A percentile compares a stretch with the other conserved stretches of the same genome.
These are phyloP conservation scores for Trichopus zeylanicus DNA, from an alignment of 116 monocot species.

Conservation along the genomic window DNA sequence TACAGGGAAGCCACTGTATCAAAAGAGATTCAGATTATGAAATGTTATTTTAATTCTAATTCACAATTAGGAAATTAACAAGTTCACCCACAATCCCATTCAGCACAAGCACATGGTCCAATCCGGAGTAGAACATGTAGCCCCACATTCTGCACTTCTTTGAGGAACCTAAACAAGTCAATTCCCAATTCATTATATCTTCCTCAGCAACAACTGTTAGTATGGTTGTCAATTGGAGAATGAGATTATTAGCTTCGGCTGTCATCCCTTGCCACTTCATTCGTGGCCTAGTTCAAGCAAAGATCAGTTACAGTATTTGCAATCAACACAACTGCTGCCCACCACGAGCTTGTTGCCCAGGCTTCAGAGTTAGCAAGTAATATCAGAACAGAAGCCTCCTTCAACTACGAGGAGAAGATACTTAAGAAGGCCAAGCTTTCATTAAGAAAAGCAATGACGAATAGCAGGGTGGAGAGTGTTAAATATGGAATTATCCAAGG, in stretches of 20 bases:
- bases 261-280: constrained; percentile 42
- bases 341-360: constrained; percentile 17
- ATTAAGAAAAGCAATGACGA: constrained; percentile 17
- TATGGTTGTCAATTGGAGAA: constrained; percentile 29
- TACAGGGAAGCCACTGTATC: constrained; percentile 43
- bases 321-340: constrained; percentile 10
- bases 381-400: constrained; percentile 33
- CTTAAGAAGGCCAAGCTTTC: constrained; percentile 19
- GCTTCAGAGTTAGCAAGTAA: constrained; percentile 27
- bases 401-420: constrained; percentile 27
- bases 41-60: constrained; percentile 50
- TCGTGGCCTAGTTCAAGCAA: constrained; percentile 31
- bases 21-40: constrained; percentile 43
- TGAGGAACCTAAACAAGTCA: constrained; percentile 43
- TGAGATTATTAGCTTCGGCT: constrained; percentile 37
- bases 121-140: constrained; percentile 59
- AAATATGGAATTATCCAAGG: constrained; percentile 34
- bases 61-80: constrained; percentile 1
- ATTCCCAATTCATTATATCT: too few species aligned
- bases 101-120: constrained; percentile 34
- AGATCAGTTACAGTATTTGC: constrained; percentile 32
- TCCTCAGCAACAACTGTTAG: constrained; percentile 25
- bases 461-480: constrained; percentile 17
- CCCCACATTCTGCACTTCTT: constrained; percentile 58
- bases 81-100: constrained; percentile 16